Base-by-base conservation (phyloP, 495 filamentous ascomycete species). In the Aspergillus indologenus region DNA sequence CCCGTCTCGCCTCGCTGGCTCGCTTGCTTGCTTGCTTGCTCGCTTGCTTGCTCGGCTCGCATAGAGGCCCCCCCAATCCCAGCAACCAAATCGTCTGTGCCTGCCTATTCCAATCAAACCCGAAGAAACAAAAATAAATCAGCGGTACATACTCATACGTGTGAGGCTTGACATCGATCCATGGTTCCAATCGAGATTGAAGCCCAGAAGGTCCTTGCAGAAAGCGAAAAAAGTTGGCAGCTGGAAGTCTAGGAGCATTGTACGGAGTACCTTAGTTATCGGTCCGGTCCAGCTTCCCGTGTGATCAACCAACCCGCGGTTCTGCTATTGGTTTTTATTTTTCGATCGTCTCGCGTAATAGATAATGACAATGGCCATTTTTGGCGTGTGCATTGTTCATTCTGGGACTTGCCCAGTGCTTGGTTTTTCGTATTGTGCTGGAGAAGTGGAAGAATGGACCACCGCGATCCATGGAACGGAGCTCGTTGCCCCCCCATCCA, bases 311-410 rank as follows among this genome's bases (percentile, higher is more conserved):
- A 40, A 40, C 34, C 34, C 34, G 34, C 12, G 34, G 12, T 40
- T 40, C 2, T 2, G 5, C 26, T 29, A 29, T 40, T 48, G 45
- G 19, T 23, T 14, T 17, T 51, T 51, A 14, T n/a, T 17, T 14
- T 51, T 31, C 48, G 17, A 8, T n/a, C 8, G 12, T 31, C 14
- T 24, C 9, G 1, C 24, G 6, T 8, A 31, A 24, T n/a, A 24
- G 15, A 24, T n/a, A 29, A 12, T 7, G 23, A 18, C 48, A 21
- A 51, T 8, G 43, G 22, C 12, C 45, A 29, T 24, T n/a, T 23
- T 18, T 40, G 53, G 26, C 54, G n/a, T 40, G 55, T 49, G 55
- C 55, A 57, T 57, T 57, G 45, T 57, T 49, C 55, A 7, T 50
- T 57, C 50, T 47, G 45, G 55, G 55, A 45, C 34, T 40, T 56